A percentile compares a stretch with the other conserved stretches of the same genome.
These are phyloP conservation scores for Fusarium subtropicale DNA, from an alignment of 2,329 filamentous ascomycete genomes.

Conservation along the genomic window DNA sequence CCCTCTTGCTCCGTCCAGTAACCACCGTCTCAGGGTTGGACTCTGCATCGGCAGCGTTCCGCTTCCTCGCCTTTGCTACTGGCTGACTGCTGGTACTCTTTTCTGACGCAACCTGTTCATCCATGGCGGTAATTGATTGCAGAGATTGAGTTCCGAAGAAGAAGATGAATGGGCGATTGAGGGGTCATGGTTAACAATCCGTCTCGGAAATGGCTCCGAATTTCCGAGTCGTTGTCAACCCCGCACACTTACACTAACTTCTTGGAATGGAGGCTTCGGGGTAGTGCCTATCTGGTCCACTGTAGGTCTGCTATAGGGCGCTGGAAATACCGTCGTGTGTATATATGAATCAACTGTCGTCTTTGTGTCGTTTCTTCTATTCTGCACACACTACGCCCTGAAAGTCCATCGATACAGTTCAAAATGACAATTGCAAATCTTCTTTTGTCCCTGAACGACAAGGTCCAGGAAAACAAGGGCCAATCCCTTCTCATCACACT, in stretches of 20 bases:
- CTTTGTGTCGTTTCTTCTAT: background rate
- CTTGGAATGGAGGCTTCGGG: background rate
- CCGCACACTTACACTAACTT: background rate
- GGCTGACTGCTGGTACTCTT: background rate
- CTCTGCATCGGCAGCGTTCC: conserved; percentile 24
- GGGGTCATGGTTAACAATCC: background rate
- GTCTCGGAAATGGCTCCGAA: background rate
- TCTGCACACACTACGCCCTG: background rate
- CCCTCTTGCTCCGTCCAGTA: conserved; percentile 46
- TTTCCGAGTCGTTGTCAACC: background rate
- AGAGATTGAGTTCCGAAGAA: background rate
- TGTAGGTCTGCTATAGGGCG: background rate
- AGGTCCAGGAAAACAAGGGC: conserved; percentile 39
- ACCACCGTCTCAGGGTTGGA: background rate
- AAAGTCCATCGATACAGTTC: background rate
- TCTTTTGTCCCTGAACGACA: conserved; percentile 34
- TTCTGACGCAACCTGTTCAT: background rate
- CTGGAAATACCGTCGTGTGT: background rate
- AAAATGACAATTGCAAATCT: conserved; percentile 47
- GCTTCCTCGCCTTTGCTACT: conserved; percentile 28
- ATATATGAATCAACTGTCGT: background rate
- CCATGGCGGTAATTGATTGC: background rate
- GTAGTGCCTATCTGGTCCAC: background rate
- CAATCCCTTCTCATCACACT: conserved; percentile 41
- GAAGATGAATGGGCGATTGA: background rate